These are phyloP conservation scores for Blastobotrys illinoisensis DNA, from an alignment of 1,139 yeast genomes.

Conservation along the genomic window DNA sequence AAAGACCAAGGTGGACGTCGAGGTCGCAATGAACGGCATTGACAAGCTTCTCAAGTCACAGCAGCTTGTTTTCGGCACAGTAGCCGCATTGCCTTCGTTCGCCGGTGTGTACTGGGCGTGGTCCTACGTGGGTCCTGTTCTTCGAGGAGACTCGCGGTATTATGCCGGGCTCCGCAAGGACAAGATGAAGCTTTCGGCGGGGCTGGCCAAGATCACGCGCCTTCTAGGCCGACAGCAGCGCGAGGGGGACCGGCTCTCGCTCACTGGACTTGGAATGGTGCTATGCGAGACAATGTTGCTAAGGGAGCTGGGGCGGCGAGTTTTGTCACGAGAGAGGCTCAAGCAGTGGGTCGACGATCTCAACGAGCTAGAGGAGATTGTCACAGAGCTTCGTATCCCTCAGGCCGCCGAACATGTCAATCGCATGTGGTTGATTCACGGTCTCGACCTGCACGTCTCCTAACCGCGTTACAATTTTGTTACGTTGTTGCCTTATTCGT, in stretches of 20 bases:
- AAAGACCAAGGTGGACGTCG: slow-evolving; percentile 93
- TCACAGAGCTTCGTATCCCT: background rate
- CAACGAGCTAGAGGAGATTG: slow-evolving; percentile 5
- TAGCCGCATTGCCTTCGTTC: slow-evolving; percentile 71
- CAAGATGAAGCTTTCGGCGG: slow-evolving; percentile 13
- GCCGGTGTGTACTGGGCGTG: slow-evolving; percentile 24
- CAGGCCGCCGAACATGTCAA: background rate
- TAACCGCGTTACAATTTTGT: no score
- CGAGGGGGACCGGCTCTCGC: slow-evolving; percentile 4
- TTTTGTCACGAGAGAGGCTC: slow-evolving; percentile 16
- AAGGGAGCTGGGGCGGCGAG: slow-evolving; percentile 14
- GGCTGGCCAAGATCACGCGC: slow-evolving; percentile 17
- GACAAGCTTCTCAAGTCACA: slow-evolving; percentile 86
- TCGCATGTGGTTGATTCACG: background rate
- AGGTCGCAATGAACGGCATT: slow-evolving; percentile 82
- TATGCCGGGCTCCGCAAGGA: slow-evolving; percentile 14
- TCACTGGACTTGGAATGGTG: slow-evolving; percentile 18
- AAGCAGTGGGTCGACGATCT: slow-evolving; percentile 15
- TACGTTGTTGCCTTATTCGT: no score
- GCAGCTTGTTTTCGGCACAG: slow-evolving; percentile 84
- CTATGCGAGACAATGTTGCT: slow-evolving; percentile 22
- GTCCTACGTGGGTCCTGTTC: background rate
- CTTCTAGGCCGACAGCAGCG: slow-evolving; percentile 10
- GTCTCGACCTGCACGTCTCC: background rate
- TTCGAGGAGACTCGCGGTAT: slow-evolving; percentile 16